These are phyloP conservation scores for Trebouxia sp. DNA, from an alignment of 139 green algal genomes.

Conservation along the genomic window DNA sequence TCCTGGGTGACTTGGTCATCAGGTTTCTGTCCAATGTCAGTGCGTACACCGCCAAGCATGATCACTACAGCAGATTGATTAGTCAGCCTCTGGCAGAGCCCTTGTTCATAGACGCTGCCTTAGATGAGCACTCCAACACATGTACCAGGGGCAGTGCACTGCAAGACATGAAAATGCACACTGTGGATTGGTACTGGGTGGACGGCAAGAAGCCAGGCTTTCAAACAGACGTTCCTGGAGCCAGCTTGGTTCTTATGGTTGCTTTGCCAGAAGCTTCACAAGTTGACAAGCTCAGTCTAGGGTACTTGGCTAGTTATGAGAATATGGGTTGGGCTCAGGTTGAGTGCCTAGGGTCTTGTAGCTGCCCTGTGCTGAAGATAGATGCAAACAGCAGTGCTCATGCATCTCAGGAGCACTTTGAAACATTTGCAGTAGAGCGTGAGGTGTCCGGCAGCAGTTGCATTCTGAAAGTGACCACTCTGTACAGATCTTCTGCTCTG, in stretches of 20 bases:
- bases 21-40: neutral
- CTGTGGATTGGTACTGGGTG: slow-evolving; percentile 23
- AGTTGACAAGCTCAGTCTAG: slow-evolving; percentile 10
- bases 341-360: neutral
- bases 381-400: slow-evolving; percentile 5
- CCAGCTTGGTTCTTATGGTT: neutral
- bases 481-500: slow-evolving; percentile 1
- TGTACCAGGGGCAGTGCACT: slow-evolving; percentile 13
- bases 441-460: neutral
- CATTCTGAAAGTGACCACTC: neutral
- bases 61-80: neutral
- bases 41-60: slow-evolving; percentile 6
- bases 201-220: slow-evolving; percentile 28
- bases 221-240: neutral
- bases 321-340: slow-evolving; percentile 10
- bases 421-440: neutral
- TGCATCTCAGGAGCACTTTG: slow-evolving; percentile 7
- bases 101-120: neutral
- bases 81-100: neutral
- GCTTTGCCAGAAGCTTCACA: neutral
- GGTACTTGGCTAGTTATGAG: slow-evolving; percentile 22
- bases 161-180: slow-evolving; percentile 28
- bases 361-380: slow-evolving; percentile 12
- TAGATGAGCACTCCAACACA: neutral
- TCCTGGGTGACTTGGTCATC: slow-evolving; percentile 3